phyloP scores from a whole-genome alignment of 2,329 filamentous ascomycete genomes.

The Penicillium sp. region DNA sequence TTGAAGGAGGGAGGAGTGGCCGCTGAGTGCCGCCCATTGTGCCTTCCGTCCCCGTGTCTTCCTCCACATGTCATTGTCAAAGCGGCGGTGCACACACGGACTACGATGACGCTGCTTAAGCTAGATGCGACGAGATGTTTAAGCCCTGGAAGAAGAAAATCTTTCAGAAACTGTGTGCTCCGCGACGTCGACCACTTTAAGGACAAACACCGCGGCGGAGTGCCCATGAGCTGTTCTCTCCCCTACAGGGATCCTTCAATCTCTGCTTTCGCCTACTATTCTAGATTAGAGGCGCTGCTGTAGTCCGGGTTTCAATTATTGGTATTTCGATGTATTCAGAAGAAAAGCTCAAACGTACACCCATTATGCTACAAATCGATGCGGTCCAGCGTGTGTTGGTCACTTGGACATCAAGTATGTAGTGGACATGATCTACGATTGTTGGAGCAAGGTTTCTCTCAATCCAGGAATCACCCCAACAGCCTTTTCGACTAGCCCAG shows the following conservation, averaged over 20 bases:
- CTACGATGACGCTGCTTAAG: conserved; percentile 26
- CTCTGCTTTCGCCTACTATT: conserved; percentile 29
- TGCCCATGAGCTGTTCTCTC: conserved; percentile 18
- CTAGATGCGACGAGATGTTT: conserved; percentile 18
- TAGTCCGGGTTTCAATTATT: conserved; percentile 28
- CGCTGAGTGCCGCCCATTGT: too few species aligned
- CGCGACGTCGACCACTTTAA: conserved; percentile 20
- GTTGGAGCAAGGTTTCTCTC: too few species aligned
- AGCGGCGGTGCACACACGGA: conserved; percentile 9
- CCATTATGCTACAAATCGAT: conserved; percentile 22
- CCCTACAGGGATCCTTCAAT: conserved; percentile 26
- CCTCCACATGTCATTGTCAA: too few species aligned
- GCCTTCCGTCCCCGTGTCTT: too few species aligned
- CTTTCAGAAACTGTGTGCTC: conserved; percentile 13
- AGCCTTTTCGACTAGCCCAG: too few species aligned
- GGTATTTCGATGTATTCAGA: conserved; percentile 30
- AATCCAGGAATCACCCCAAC: too few species aligned
- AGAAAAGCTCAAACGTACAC: conserved; percentile 41
- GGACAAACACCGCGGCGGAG: conserved; percentile 20
- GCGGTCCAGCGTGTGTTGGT: too few species aligned
- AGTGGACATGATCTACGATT: too few species aligned
- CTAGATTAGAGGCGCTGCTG: conserved; percentile 16
- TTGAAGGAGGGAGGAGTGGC: too few species aligned
- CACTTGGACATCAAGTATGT: too few species aligned
- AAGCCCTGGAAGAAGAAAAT: conserved; percentile 17